Evolutionary conservation across 768 basidiomycete genomes (phyloP).

Genomic region (Suillus brevipes): DNA sequence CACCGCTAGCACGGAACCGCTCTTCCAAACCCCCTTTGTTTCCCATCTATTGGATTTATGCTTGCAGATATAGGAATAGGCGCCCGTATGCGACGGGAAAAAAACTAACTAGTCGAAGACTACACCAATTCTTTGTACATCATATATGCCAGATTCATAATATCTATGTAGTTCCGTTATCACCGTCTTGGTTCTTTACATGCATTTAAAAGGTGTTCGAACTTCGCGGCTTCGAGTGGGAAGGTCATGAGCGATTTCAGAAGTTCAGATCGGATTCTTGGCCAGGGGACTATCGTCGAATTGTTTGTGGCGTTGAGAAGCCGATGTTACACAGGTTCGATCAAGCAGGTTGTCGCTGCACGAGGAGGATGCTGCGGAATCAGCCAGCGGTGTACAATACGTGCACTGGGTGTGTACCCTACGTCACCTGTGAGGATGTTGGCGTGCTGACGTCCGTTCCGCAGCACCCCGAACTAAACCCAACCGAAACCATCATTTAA

Average conservation of each 20-base stretch:
- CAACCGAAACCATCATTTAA: not conserved
- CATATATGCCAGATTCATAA: constrained; percentile 8
- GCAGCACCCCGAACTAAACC: not conserved
- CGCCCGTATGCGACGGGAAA: constrained; percentile 17
- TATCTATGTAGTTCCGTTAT: constrained; percentile 15
- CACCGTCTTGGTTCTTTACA: not conserved
- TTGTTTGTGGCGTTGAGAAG: not conserved
- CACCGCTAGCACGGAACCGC: constrained; percentile 8
- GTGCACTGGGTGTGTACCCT: not conserved
- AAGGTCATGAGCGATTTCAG: not conserved
- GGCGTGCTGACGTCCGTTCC: not conserved
- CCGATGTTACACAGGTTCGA: not conserved
- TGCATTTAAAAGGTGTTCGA: not conserved
- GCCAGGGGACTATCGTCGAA: not conserved
- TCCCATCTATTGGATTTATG: constrained; percentile 17
- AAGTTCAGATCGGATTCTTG: not conserved
- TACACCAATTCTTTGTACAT: constrained; percentile 18
- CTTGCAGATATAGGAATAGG: constrained; percentile 18
- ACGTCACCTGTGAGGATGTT: not conserved
- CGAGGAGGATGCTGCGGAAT: not conserved
- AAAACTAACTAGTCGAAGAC: constrained; percentile 16
- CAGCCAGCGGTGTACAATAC: not conserved
- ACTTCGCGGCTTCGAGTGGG: not conserved
- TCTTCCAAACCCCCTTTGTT: constrained; percentile 12
- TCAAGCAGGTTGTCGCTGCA: not conserved